Evolutionary conservation across 495 filamentous ascomycete species (phyloP).

Genomic region (Cetradonia linearis): DNA sequence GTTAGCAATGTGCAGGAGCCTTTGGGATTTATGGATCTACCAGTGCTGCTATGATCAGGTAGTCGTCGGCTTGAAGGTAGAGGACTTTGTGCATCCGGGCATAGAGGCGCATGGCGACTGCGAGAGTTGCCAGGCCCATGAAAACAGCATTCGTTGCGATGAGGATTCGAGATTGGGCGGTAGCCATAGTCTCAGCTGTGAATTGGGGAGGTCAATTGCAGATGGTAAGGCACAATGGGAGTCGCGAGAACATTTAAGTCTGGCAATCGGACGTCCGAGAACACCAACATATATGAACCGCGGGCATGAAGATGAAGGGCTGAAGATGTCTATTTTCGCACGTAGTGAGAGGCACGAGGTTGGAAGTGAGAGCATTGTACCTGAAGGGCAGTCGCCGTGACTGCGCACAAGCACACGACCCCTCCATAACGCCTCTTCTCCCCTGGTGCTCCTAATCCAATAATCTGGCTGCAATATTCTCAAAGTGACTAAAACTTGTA

Average conservation of each 20-base stretch:
- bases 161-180: slow-evolving; percentile 1
- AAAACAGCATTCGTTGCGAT: slow-evolving; percentile 9
- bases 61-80: slow-evolving; percentile 6
- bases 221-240: not conserved
- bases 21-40: not conserved
- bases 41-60: slow-evolving; percentile 10
- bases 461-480: not conserved
- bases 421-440: not conserved
- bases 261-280: not conserved
- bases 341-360: not conserved
- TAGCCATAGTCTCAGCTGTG: not conserved
- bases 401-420: not conserved
- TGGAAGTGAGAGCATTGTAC: not conserved
- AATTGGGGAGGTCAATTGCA: not conserved
- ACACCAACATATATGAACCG: not conserved
- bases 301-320: not conserved
- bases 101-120: slow-evolving; percentile 3
- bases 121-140: not conserved
- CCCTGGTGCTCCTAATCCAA: no score
- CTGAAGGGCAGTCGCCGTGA: not conserved
- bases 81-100: not conserved
- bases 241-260: not conserved
- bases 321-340: not conserved
- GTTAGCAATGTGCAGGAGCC: not conserved
- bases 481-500: not conserved